These are phyloP conservation scores for Pseudohyphozyma bogoriensis DNA, from an alignment of 768 basidiomycete genomes.

Conservation along the genomic window DNA sequence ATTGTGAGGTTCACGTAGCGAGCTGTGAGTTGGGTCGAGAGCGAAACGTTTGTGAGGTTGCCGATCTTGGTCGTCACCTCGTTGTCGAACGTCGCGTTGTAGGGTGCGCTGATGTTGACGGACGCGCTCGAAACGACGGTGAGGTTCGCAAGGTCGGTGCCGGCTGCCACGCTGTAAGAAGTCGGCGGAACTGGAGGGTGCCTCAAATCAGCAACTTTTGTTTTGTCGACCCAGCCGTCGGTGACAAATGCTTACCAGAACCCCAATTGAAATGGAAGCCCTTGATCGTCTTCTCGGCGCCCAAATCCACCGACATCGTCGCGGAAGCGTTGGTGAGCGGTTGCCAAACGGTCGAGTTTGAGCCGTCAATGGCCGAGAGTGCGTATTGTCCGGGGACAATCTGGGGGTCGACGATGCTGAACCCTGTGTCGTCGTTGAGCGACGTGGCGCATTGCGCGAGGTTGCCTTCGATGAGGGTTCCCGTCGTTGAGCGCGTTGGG, in stretches of 20 bases:
- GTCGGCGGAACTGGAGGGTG: constrained; percentile 15
- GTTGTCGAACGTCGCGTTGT: not conserved
- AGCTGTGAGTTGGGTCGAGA: not conserved
- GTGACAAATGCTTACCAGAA: too few relatives aligned
- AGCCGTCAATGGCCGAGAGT: constrained; percentile 20
- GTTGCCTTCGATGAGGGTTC: constrained; percentile 22
- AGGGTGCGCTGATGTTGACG: constrained; percentile 1
- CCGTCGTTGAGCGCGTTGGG: constrained; percentile 10
- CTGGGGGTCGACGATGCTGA: not conserved
- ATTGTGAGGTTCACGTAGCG: constrained; percentile 23
- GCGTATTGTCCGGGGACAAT: constrained; percentile 24
- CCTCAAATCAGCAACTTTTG: not conserved
- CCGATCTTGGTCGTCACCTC: constrained; percentile 5
- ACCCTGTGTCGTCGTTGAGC: constrained; percentile 14
- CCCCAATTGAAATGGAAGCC: constrained; percentile 26
- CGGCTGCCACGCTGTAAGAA: constrained; percentile 4
- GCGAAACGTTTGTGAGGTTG: constrained; percentile 14
- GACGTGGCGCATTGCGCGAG: constrained; percentile 17
- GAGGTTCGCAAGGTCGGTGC: constrained; percentile 2
- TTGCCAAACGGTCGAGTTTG: constrained; percentile 27
- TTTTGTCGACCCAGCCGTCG: too few relatives aligned
- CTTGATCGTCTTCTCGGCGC: constrained; percentile 1
- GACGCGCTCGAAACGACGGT: not conserved
- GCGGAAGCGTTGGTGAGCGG: constrained; percentile 8
- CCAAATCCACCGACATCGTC: constrained; percentile 10